Evolutionary conservation across 306 rosid genomes (phyloP).

Genomic region (Carpinus fangiana): DNA sequence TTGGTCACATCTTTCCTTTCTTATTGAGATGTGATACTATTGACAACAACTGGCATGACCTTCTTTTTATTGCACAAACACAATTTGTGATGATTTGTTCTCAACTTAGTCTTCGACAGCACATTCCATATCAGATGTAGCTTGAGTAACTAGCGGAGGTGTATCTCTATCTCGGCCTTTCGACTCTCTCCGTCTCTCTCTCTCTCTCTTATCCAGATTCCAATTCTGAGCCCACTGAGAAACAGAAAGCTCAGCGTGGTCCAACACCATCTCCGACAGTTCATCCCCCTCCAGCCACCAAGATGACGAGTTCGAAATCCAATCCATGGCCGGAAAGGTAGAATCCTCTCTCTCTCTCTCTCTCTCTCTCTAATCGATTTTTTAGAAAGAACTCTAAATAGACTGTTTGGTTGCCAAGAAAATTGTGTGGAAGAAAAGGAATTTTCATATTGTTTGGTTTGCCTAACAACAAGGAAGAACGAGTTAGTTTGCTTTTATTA

Average conservation of each 20-base stretch:
- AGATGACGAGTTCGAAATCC: conserved; percentile 47
- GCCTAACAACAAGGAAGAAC: neutral
- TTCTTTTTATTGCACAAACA: too few species aligned
- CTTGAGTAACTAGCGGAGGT: too few species aligned
- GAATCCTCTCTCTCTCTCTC: neutral
- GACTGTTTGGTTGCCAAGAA: neutral
- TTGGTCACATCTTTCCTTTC: too few species aligned
- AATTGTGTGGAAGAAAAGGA: neutral
- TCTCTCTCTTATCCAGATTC: conserved; percentile 33
- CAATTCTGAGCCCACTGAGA: conserved; percentile 70
- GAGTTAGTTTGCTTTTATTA: neutral
- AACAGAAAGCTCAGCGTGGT: conserved; percentile 34
- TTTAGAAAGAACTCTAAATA: neutral
- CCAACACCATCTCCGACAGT: conserved; percentile 44
- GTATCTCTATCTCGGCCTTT: too few species aligned
- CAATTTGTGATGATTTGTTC: too few species aligned
- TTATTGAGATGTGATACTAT: too few species aligned
- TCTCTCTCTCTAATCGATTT: neutral
- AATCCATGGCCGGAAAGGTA: conserved; percentile 76
- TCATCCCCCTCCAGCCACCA: conserved; percentile 42
- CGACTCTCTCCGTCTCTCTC: too few species aligned
- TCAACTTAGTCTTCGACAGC: too few species aligned
- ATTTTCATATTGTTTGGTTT: neutral
- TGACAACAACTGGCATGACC: too few species aligned
- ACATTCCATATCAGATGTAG: too few species aligned